Evolutionary conservation across 1,284 basidiomycete species (phyloP).

Genomic region (Phellopilus nigrolimitatus): DNA sequence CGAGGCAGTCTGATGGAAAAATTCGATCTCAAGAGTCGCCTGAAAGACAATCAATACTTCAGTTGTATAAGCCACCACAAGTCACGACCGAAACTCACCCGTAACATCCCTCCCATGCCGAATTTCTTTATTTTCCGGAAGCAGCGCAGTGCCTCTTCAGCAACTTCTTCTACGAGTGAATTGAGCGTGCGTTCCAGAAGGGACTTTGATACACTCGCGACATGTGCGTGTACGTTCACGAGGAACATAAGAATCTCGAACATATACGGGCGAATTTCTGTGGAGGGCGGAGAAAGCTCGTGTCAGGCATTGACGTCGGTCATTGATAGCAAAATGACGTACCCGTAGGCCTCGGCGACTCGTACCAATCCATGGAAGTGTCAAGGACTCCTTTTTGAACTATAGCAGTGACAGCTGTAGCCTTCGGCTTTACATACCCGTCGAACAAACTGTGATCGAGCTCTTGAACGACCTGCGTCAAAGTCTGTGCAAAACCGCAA

Average conservation of each 20-base stretch:
- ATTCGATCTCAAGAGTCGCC: conserved; percentile 98
- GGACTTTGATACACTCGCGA: conserved; percentile 72
- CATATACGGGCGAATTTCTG: conserved; percentile 94
- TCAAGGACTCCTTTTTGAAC: conserved; percentile 79
- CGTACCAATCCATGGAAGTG: conserved; percentile 84
- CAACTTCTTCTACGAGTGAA: conserved; percentile 78
- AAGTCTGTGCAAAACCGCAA: conserved; percentile 40
- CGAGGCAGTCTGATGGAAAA: conserved; percentile 92
- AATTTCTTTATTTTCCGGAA: conserved; percentile 87
- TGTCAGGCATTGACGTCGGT: neutral
- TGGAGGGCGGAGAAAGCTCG: neutral
- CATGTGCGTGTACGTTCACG: conserved; percentile 90
- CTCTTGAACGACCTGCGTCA: conserved; percentile 75
- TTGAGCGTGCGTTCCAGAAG: conserved; percentile 82
- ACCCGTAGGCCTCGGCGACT: conserved; percentile 86
- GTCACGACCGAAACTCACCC: conserved; percentile 47
- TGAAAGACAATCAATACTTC: conserved; percentile 30
- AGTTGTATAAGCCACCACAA: conserved; percentile 2
- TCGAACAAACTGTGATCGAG: conserved; percentile 87
- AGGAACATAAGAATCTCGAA: conserved; percentile 85
- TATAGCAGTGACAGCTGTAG: conserved; percentile 59
- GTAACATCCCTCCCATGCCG: conserved; percentile 98
- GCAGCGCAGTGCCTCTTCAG: conserved; percentile 74
- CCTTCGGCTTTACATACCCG: conserved; percentile 80
- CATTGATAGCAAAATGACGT: conserved; percentile 25